Conservation (phyloP, 1,139 yeast species). For the Suhomyces ambrosiae region DNA sequence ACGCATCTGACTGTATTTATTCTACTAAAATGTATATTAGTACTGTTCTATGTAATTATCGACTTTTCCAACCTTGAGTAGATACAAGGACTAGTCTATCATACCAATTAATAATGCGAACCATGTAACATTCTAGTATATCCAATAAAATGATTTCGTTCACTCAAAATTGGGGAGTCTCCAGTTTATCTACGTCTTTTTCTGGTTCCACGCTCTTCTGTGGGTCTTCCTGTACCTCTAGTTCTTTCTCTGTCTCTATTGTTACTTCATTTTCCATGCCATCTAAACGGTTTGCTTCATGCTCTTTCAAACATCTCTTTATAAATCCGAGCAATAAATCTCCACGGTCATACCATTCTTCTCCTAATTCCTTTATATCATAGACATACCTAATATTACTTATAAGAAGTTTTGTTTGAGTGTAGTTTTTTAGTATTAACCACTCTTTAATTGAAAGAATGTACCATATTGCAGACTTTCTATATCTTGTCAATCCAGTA, state of each 20-base stretch:
- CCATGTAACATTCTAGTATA: too few relatives aligned
- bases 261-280: too few relatives aligned
- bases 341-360: constrained; percentile 39
- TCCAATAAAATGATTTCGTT: too few relatives aligned
- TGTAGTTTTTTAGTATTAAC: constrained; percentile 36
- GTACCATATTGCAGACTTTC: constrained; percentile 82
- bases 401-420: constrained; percentile 28
- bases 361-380: constrained; percentile 22
- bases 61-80: too few relatives aligned
- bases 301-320: constrained; percentile 21
- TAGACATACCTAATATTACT: constrained; percentile 30
- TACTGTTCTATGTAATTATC: not conserved
- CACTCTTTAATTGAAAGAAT: constrained; percentile 77
- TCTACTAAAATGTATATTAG: not conserved
- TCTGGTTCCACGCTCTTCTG: too few relatives aligned
- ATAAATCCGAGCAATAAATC: constrained; percentile 36
- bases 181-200: too few relatives aligned
- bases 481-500: constrained; percentile 56
- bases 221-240: too few relatives aligned
- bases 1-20: too few relatives aligned
- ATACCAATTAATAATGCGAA: too few relatives aligned
- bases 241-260: too few relatives aligned
- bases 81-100: too few relatives aligned
- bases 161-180: too few relatives aligned
- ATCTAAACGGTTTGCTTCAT: not conserved